Evolutionary conservation across 495 filamentous ascomycete species (phyloP).

Genomic region (Lophiostoma macrostomum): DNA sequence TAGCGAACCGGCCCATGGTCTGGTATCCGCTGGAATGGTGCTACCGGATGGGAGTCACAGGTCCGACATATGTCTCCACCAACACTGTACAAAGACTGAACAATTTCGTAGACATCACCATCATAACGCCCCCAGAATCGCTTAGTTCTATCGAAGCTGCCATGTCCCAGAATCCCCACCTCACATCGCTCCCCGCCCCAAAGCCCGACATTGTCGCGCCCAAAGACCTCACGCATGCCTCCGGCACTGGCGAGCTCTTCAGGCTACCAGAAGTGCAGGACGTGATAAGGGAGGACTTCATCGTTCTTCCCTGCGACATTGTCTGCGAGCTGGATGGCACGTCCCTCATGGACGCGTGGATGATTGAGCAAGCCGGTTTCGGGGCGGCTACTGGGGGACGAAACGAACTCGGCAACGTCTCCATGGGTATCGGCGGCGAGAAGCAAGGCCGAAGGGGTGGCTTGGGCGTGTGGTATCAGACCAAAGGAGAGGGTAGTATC

Average conservation of each 20-base stretch:
- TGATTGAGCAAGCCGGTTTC: slow-evolving; percentile 74
- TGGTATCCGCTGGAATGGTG: slow-evolving; percentile 93
- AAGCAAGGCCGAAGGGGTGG: slow-evolving; percentile 66
- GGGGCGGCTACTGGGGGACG: slow-evolving; percentile 46
- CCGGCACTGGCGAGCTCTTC: slow-evolving; percentile 86
- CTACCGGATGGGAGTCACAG: slow-evolving; percentile 76
- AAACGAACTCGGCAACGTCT: slow-evolving; percentile 36
- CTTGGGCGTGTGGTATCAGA: slow-evolving; percentile 84
- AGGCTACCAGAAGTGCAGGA: slow-evolving; percentile 48
- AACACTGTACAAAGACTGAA: not conserved
- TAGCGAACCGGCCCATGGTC: slow-evolving; percentile 94
- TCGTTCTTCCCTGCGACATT: slow-evolving; percentile 90
- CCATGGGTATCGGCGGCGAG: slow-evolving; percentile 50
- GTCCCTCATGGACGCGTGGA: slow-evolving; percentile 82
- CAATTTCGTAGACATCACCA: slow-evolving; percentile 62
- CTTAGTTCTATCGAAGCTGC: slow-evolving; percentile 69
- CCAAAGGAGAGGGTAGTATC: slow-evolving; percentile 66
- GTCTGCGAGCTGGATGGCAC: slow-evolving; percentile 86
- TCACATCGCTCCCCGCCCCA: slow-evolving; percentile 75
- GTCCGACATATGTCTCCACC: slow-evolving; percentile 45
- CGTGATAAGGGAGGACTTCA: slow-evolving; percentile 73
- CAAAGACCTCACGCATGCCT: slow-evolving; percentile 66
- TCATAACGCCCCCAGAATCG: slow-evolving; percentile 77
- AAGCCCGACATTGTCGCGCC: slow-evolving; percentile 74
- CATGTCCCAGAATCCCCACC: slow-evolving; percentile 78